Conservation (phyloP, 192 early-diverging fungal genomes). For the Paraglomus brasilianum region DNA sequence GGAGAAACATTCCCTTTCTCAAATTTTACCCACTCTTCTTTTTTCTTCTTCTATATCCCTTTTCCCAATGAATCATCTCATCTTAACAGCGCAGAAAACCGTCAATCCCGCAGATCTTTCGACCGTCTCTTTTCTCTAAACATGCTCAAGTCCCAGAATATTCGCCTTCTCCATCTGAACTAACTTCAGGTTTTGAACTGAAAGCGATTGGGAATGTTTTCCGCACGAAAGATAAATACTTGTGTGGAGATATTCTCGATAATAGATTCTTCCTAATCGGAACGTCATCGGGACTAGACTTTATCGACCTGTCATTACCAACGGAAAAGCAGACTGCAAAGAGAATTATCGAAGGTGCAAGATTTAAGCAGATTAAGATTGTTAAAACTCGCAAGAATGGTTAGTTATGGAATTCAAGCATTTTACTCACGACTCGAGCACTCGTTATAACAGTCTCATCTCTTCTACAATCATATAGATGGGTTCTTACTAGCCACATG, state of each 20-base stretch:
- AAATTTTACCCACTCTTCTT: no score
- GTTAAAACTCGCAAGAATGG: background rate
- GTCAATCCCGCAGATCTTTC: no score
- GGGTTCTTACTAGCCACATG: conserved; percentile 1
- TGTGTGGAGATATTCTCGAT: conserved; percentile 22
- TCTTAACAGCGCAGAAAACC: no score
- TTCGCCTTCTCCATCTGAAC: conserved; percentile 7
- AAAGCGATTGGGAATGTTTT: conserved; percentile 10
- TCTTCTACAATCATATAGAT: background rate
- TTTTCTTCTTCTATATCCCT: no score
- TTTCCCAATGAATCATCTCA: no score
- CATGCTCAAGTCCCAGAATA: conserved; percentile 10
- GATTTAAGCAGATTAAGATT: conserved; percentile 19
- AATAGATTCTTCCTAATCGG: conserved; percentile 23
- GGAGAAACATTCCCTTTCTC: no score
- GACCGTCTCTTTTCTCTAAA: no score
- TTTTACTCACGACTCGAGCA: no score
- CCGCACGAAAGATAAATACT: conserved; percentile 21
- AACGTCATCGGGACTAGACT: conserved; percentile 9
- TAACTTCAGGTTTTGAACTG: conserved; percentile 19
- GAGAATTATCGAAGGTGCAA: conserved; percentile 4
- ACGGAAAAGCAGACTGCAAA: conserved; percentile 17
- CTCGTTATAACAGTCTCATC: no score
- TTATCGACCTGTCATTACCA: conserved; percentile 20
- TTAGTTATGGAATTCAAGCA: no score